Evolutionary conservation across 2,329 filamentous ascomycete genomes (phyloP).

Genomic region (Penicillium carneum): DNA sequence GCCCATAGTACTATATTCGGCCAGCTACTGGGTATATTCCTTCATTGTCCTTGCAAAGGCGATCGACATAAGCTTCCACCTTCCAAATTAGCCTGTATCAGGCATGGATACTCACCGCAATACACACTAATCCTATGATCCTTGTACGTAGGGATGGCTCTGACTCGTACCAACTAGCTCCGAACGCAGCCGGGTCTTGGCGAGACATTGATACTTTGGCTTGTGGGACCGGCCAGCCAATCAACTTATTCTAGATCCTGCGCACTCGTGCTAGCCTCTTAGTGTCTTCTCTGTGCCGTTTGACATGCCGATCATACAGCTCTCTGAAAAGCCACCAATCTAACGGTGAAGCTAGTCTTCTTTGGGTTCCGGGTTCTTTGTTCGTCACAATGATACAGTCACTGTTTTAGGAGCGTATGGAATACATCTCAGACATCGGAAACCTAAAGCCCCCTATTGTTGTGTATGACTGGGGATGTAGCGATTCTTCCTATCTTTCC

Average conservation of each 20-base stretch:
- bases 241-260: background rate
- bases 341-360: slow-evolving; percentile 9
- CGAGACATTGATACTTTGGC: background rate
- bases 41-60: background rate
- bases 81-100: background rate
- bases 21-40: background rate
- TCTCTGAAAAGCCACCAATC: slow-evolving; percentile 21
- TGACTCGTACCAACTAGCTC: slow-evolving; percentile 17
- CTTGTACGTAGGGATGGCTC: background rate
- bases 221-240: background rate
- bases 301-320: slow-evolving; percentile 25
- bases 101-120: background rate
- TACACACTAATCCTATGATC: background rate
- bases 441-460: background rate
- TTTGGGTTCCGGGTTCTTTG: background rate
- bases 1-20: background rate
- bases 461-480: background rate
- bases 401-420: background rate
- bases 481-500: background rate
- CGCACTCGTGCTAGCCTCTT: slow-evolving; percentile 10
- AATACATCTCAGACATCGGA: background rate
- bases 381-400: background rate
- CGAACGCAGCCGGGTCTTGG: background rate
- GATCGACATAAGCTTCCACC: slow-evolving; percentile 22
- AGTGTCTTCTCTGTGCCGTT: slow-evolving; percentile 10